Conservation (phyloP, 2,329 filamentous ascomycete genomes). For the Cercospora brassicicola region DNA sequence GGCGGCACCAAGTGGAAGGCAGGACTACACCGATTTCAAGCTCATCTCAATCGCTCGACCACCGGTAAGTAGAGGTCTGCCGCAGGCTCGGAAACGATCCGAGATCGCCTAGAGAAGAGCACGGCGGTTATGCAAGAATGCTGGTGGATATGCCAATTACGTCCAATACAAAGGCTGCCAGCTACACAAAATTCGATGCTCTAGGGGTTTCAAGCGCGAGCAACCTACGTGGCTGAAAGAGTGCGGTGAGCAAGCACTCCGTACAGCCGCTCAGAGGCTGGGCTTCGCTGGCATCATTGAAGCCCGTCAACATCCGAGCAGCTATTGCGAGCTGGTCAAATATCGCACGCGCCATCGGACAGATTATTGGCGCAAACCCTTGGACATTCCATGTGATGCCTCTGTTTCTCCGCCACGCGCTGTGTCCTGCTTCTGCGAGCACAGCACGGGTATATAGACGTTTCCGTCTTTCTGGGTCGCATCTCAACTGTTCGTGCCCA, state of each 20-base stretch:
- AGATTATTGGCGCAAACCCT: constrained; percentile 16
- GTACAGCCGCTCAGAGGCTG: constrained; percentile 4
- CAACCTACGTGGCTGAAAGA: constrained; percentile 4
- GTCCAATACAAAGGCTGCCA: constrained; percentile 7
- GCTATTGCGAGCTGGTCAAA: constrained; percentile 1
- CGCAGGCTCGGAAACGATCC: neutral
- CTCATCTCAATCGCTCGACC: neutral
- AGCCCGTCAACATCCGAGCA: neutral
- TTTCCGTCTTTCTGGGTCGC: constrained; percentile 18
- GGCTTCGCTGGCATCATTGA: constrained; percentile 1
- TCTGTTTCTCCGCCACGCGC: constrained; percentile 12
- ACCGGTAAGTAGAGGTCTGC: neutral
- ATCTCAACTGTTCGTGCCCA: constrained; percentile 4
- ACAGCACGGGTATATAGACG: constrained; percentile 27
- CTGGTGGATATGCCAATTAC: constrained; percentile 11
- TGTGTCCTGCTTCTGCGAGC: constrained; percentile 14
- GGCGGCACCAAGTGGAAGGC: neutral
- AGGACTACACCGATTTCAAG: neutral
- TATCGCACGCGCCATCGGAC: constrained; percentile 9
- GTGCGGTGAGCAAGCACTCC: neutral
- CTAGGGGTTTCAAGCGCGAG: neutral
- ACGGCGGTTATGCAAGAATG: neutral
- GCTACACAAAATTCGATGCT: constrained; percentile 1
- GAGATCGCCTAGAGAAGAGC: neutral
- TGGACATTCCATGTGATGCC: constrained; percentile 20